Evolutionary conservation across 2,329 filamentous ascomycete species (phyloP).

Genomic region (Dactylellina haptotyla): DNA sequence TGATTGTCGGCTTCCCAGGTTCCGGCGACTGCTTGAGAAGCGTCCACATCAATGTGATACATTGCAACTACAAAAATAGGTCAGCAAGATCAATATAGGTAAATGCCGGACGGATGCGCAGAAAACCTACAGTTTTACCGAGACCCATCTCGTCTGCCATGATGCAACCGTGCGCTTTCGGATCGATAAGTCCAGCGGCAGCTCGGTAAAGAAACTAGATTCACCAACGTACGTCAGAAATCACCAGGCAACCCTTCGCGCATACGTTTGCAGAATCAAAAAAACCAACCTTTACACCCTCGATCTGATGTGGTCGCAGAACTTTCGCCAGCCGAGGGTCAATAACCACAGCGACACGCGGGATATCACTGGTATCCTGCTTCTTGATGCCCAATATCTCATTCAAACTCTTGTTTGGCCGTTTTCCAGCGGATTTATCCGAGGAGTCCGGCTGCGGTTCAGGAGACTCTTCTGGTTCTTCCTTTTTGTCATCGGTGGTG

Average conservation of each 20-base stretch:
- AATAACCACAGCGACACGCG: conserved; percentile 95
- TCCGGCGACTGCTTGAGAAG: conserved; percentile 94
- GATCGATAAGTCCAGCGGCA: conserved; percentile 93
- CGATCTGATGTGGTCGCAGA: conserved; percentile 93
- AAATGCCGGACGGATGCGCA: conserved; percentile 5
- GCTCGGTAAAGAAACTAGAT: conserved; percentile 87
- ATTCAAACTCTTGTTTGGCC: conserved; percentile 89
- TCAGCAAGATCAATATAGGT: not conserved
- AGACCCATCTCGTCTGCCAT: conserved; percentile 99
- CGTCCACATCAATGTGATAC: conserved; percentile 96
- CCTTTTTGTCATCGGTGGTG: conserved; percentile 83
- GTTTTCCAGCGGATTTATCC: conserved; percentile 75
- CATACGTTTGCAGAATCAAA: not conserved
- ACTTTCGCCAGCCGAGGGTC: conserved; percentile 90
- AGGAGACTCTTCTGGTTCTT: conserved; percentile 62
- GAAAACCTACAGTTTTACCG: conserved; percentile 81
- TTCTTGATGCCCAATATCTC: conserved; percentile 94
- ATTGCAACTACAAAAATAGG: conserved; percentile 71
- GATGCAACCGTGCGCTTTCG: conserved; percentile 94
- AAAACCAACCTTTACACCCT: conserved; percentile 78
- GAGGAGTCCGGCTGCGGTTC: conserved; percentile 63
- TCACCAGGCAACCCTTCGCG: conserved; percentile 9
- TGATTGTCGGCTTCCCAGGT: conserved; percentile 90
- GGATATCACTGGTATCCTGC: conserved; percentile 75
- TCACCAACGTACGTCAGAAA: conserved; percentile 53